phyloP scores from a whole-genome alignment of 2,329 filamentous ascomycete genomes.

The Orbilia ellipsospora region DNA sequence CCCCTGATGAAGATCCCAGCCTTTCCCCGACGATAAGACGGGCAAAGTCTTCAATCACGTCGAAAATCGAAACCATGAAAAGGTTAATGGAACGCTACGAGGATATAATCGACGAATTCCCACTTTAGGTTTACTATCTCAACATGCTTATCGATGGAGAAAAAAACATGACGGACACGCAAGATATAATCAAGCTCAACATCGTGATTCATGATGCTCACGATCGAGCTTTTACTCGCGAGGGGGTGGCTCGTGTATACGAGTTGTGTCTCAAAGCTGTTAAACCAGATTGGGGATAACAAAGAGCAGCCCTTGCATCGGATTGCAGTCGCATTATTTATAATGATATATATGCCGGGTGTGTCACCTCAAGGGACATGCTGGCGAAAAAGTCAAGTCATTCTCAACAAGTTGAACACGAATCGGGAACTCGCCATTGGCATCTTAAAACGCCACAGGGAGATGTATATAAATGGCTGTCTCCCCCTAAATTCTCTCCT shows the following conservation, averaged over 20 bases:
- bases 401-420: too few relatives aligned
- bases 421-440: too few relatives aligned
- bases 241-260: background rate
- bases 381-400: too few relatives aligned
- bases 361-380: too few relatives aligned
- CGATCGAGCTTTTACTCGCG: background rate
- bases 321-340: background rate
- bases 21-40: background rate
- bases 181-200: background rate
- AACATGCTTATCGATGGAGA: conserved; percentile 15
- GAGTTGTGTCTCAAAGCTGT: too few relatives aligned
- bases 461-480: too few relatives aligned
- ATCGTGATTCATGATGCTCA: background rate
- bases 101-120: background rate
- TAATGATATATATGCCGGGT: background rate
- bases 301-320: background rate
- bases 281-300: too few relatives aligned
- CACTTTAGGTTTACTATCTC: conserved; percentile 21
- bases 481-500: too few relatives aligned
- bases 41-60: background rate
- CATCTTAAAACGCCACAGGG: too few relatives aligned
- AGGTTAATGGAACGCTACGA: background rate
- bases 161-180: background rate
- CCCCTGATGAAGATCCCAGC: background rate
- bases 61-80: background rate